Evolutionary conservation across 495 filamentous ascomycete species (phyloP).

Genomic region (Hamigera avellanea): DNA sequence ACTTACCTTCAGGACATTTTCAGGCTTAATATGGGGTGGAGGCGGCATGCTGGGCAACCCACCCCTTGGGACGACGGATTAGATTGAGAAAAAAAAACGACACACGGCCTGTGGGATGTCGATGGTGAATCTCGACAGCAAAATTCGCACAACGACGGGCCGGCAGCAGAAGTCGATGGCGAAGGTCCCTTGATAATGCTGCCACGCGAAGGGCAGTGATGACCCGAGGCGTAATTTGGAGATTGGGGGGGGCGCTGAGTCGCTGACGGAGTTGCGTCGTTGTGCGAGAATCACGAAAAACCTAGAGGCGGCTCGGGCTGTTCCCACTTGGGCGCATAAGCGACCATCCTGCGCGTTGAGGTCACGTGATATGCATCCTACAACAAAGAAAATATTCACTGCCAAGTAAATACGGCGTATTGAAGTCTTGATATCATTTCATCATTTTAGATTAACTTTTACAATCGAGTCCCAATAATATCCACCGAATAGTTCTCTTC

Average conservation of each 20-base stretch:
- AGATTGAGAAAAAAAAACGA: background rate
- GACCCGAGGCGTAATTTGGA: background rate
- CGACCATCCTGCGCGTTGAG: background rate
- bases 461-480: too few relatives aligned
- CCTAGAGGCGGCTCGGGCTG: background rate
- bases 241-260: conserved; percentile 3
- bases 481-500: too few relatives aligned
- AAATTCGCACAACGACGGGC: conserved; percentile 13
- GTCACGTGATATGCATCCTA: conserved; percentile 1
- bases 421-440: too few relatives aligned
- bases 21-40: conserved; percentile 89
- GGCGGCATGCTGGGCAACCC: conserved; percentile 70
- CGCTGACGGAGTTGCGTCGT: conserved; percentile 19
- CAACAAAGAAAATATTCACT: background rate
- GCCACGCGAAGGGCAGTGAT: conserved; percentile 31
- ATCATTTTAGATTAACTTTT: too few relatives aligned
- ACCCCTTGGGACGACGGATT: conserved; percentile 15
- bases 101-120: background rate
- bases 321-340: background rate
- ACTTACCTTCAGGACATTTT: conserved; percentile 91
- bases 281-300: conserved; percentile 34
- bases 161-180: conserved; percentile 14
- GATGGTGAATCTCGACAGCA: conserved; percentile 1
- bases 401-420: too few relatives aligned
- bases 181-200: conserved; percentile 17